Percentiles rank a stretch among this genome's conserved stretches.
Conservation (phyloP, 805 yeast species). For the Suhomyces faveliae region DNA sequence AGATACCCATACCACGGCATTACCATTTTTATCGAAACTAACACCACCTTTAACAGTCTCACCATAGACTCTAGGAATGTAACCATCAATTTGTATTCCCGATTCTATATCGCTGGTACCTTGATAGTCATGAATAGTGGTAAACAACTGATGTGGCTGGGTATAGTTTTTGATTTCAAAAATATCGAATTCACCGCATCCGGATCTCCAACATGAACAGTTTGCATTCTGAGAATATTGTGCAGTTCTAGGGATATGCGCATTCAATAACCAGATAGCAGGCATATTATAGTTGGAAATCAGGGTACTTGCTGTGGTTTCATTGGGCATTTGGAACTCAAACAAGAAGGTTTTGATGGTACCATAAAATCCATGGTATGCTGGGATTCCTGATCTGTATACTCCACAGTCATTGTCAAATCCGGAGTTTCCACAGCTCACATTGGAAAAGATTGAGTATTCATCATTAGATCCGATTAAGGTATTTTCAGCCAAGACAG, state of each 20-base stretch:
- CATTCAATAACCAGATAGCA: constrained; percentile 74
- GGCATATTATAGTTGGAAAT: constrained; percentile 57
- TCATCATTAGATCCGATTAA: constrained; percentile 58
- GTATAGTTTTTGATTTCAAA: constrained; percentile 72
- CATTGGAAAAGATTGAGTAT: constrained; percentile 56
- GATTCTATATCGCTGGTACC: constrained; percentile 60
- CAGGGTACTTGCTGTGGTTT: constrained; percentile 32
- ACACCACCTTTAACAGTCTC: constrained; percentile 68
- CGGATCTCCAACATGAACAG: constrained; percentile 76
- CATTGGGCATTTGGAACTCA: constrained; percentile 67
- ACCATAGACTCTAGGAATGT: constrained; percentile 51
- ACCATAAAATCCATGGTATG: constrained; percentile 70
- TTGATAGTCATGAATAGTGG: constrained; percentile 76
- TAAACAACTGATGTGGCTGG: constrained; percentile 51
- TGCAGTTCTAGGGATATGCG: constrained; percentile 71
- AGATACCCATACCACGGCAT: constrained; percentile 59
- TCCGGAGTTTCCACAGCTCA: constrained; percentile 58
- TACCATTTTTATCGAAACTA: constrained; percentile 60
- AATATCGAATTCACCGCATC: constrained; percentile 78
- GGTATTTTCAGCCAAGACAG: constrained; percentile 48
- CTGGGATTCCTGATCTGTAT: constrained; percentile 71
- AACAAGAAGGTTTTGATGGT: constrained; percentile 68
- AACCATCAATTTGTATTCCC: constrained; percentile 60
- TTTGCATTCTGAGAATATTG: constrained; percentile 61
- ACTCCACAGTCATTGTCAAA: constrained; percentile 65